Conservation (phyloP, 163 green algal genomes). For the Chlorella variabilis region DNA sequence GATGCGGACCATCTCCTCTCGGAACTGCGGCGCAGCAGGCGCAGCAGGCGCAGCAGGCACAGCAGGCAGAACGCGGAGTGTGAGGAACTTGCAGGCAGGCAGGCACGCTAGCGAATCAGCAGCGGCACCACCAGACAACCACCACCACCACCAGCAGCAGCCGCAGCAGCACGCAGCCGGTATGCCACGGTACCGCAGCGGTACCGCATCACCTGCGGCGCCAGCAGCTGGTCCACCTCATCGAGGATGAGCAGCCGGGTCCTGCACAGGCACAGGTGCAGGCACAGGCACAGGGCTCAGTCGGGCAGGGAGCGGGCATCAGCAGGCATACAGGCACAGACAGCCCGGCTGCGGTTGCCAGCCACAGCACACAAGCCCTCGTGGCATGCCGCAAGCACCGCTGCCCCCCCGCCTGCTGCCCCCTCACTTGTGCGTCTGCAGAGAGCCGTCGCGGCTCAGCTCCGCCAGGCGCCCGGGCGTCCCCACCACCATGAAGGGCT, state of each 20-base stretch:
- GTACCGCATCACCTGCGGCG: conserved; percentile 28
- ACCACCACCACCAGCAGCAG: too few relatives aligned
- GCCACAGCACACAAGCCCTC: too few relatives aligned
- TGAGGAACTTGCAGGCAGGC: too few relatives aligned
- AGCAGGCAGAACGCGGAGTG: background rate
- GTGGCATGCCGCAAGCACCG: too few relatives aligned
- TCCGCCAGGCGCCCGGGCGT: conserved; percentile 93
- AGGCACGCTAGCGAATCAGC: too few relatives aligned
- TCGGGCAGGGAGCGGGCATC: background rate
- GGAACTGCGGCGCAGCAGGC: conserved; percentile 63
- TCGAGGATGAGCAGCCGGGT: conserved; percentile 82
- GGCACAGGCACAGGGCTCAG: background rate
- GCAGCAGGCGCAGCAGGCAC: background rate
- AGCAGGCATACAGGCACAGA: too few relatives aligned
- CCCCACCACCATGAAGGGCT: conserved; percentile 93
- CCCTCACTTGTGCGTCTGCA: conserved; percentile 74
- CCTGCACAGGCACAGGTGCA: too few relatives aligned
- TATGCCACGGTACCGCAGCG: too few relatives aligned
- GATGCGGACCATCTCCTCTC: conserved; percentile 80
- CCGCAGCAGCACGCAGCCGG: background rate
- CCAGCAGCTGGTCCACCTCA: conserved; percentile 93
- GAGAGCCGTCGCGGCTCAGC: conserved; percentile 69
- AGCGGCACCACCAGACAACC: background rate
- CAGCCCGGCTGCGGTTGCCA: too few relatives aligned
- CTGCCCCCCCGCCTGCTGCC: too few relatives aligned